Evolutionary conservation across 257 asterid species (phyloP).

Genomic region (Nemophila menziesii): DNA sequence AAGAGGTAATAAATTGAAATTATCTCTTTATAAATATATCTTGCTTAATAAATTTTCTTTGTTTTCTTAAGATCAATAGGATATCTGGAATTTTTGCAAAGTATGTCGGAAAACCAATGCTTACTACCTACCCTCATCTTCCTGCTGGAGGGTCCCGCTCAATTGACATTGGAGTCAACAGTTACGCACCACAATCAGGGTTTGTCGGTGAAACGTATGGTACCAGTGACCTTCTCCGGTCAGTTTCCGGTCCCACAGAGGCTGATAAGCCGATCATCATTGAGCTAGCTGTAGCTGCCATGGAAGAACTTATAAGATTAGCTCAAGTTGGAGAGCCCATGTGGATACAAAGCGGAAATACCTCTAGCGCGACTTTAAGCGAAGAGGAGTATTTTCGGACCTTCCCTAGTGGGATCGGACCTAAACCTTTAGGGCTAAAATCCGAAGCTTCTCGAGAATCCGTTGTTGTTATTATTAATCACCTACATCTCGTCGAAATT

Average conservation of each 20-base stretch:
- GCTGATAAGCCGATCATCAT: constrained; percentile 60
- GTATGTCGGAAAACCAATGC: constrained; percentile 62
- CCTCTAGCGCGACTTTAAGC: constrained; percentile 18
- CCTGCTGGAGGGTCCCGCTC: constrained; percentile 28
- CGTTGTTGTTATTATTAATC: constrained; percentile 34
- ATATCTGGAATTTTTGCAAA: constrained; percentile 62
- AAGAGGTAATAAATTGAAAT: constrained; percentile 32
- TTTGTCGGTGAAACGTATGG: constrained; percentile 32
- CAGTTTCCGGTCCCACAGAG: constrained; percentile 50
- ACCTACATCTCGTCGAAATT: constrained; percentile 41
- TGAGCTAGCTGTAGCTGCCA: constrained; percentile 75
- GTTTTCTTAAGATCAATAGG: constrained; percentile 44
- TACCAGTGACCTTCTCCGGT: constrained; percentile 43
- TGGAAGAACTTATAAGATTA: constrained; percentile 60
- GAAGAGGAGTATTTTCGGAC: constrained; percentile 31
- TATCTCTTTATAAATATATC: not conserved
- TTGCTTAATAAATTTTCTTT: not conserved
- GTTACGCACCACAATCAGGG: constrained; percentile 34
- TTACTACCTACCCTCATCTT: constrained; percentile 31
- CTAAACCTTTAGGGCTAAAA: constrained; percentile 35
- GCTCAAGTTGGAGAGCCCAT: constrained; percentile 57
- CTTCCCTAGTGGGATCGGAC: constrained; percentile 33
- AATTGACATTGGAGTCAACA: constrained; percentile 47
- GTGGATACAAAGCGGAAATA: constrained; percentile 38
- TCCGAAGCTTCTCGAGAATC: constrained; percentile 46